phyloP scores from a whole-genome alignment of 345 rosid species.

The Turnera subulata region DNA sequence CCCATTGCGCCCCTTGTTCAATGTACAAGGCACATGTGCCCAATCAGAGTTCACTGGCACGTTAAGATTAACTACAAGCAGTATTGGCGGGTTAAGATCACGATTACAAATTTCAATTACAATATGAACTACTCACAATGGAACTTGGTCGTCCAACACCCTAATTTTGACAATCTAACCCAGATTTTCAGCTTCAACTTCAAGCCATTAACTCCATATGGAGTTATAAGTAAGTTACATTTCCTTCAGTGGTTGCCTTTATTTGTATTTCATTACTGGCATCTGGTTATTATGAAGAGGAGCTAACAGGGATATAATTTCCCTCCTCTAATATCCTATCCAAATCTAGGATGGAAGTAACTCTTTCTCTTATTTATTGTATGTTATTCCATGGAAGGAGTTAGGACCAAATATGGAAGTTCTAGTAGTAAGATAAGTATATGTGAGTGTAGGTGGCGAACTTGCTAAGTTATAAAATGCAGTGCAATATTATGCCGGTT shows the following conservation, averaged over 20 bases:
- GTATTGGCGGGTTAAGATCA: conserved; percentile 80
- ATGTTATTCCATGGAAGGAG: no score
- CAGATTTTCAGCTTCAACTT: conserved; percentile 66
- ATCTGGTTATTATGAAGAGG: no score
- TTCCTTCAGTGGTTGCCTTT: not conserved
- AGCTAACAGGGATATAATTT: no score
- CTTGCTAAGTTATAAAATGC: no score
- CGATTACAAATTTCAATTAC: conserved; percentile 80
- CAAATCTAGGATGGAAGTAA: no score
- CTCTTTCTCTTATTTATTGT: no score
- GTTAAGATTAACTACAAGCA: conserved; percentile 70
- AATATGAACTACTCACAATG: conserved; percentile 71
- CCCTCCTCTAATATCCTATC: no score
- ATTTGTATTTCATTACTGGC: not conserved
- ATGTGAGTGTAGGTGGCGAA: no score
- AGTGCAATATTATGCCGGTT: no score
- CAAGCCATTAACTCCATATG: conserved; percentile 58
- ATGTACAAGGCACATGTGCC: conserved; percentile 95
- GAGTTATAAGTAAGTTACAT: conserved; percentile 54
- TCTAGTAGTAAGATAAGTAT: no score
- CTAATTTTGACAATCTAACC: conserved; percentile 73
- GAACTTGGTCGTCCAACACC: conserved; percentile 84
- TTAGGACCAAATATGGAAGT: no score
- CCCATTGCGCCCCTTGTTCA: conserved; percentile 48
- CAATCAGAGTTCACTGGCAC: conserved; percentile 90